These are phyloP conservation scores for Lactarius psammicola DNA, from an alignment of 768 basidiomycete genomes.

Conservation along the genomic window DNA sequence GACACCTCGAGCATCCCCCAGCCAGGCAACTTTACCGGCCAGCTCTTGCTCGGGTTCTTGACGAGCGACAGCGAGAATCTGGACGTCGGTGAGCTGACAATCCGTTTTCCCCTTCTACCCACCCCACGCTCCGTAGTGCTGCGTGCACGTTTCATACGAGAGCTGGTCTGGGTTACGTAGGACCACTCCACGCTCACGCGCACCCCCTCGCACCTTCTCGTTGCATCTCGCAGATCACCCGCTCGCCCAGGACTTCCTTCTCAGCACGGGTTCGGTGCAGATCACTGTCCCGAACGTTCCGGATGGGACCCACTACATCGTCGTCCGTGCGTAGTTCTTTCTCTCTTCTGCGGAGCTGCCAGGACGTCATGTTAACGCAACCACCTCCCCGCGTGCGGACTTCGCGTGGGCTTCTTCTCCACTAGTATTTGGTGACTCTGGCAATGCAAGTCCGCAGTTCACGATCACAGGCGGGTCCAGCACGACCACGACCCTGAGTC, in stretches of 20 bases:
- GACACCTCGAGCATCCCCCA: constrained; percentile 40
- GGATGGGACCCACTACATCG: constrained; percentile 37
- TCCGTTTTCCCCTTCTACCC: neutral
- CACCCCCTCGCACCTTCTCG: neutral
- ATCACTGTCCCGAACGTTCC: constrained; percentile 41
- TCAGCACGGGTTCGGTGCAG: constrained; percentile 38
- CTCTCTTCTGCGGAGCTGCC: neutral
- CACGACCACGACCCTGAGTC: neutral
- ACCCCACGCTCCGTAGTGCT: neutral
- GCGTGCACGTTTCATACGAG: neutral
- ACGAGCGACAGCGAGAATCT: constrained; percentile 40
- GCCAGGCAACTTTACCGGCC: constrained; percentile 39
- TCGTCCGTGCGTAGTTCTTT: constrained; percentile 42
- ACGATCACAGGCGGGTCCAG: constrained; percentile 31
- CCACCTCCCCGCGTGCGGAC: neutral
- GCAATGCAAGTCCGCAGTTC: constrained; percentile 44
- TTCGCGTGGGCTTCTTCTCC: neutral
- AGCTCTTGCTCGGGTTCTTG: constrained; percentile 47
- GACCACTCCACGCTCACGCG: constrained; percentile 7
- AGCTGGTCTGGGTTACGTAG: neutral
- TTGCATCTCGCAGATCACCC: constrained; percentile 33
- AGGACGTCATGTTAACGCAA: neutral
- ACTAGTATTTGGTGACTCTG: constrained; percentile 53
- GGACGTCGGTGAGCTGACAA: constrained; percentile 45
- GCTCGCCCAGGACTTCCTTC: constrained; percentile 39